These are phyloP conservation scores for Mortierella sp. DNA, from an alignment of 371 early-diverging fungal genomes.

Conservation along the genomic window DNA sequence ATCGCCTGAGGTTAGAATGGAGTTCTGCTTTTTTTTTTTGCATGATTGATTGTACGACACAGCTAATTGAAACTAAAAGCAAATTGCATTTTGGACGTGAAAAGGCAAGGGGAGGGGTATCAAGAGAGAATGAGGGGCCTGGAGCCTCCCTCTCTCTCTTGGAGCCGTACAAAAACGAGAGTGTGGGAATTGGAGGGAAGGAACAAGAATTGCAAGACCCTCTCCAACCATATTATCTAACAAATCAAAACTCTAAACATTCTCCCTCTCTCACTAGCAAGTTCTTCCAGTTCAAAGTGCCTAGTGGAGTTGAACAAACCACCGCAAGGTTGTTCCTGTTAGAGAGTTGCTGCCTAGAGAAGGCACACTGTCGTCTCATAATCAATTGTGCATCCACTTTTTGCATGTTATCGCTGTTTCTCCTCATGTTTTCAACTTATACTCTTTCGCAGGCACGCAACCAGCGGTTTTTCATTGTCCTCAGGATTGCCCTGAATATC, in stretches of 20 bases:
- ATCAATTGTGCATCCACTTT: background rate
- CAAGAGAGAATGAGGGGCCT: background rate
- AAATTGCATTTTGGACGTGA: slow-evolving; percentile 8
- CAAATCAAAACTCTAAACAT: background rate
- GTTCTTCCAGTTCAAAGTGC: no score
- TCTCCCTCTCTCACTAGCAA: no score
- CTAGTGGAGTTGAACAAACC: no score
- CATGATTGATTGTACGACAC: slow-evolving; percentile 6
- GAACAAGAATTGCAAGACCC: background rate
- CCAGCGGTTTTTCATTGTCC: background rate
- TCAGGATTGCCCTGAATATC: background rate
- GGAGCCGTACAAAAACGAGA: background rate
- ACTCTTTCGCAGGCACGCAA: background rate
- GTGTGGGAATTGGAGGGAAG: background rate
- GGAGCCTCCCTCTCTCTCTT: background rate
- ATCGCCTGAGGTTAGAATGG: background rate
- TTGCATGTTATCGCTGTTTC: background rate
- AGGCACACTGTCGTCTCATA: background rate
- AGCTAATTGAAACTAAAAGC: slow-evolving; percentile 5
- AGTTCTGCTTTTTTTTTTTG: background rate
- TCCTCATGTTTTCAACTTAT: background rate
- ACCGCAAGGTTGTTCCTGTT: no score
- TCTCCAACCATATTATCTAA: slow-evolving; percentile 7
- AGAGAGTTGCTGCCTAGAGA: no score
- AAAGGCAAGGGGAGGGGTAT: background rate